Base-by-base conservation (phyloP, 192 early-diverging fungal species). In the Geranomyces michiganensis region DNA sequence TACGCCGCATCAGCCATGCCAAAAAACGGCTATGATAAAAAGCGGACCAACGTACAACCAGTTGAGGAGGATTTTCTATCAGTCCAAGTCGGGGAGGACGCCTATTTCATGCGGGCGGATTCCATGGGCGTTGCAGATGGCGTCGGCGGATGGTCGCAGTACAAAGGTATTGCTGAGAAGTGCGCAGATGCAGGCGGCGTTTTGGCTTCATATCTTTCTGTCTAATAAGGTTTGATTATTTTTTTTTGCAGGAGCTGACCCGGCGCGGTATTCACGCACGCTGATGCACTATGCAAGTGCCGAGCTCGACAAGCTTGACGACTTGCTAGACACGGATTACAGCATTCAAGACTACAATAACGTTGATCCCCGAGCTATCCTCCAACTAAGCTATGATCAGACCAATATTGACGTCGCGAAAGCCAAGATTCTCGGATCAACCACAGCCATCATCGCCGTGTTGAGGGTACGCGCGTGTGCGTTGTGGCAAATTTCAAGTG, bases 121-220 rank as follows among this genome's bases (percentile, higher is more conserved):
- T 87, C 92, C 1, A 71, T 99, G 22, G 95, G 96, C 19, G 94
- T 97, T 6, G 94, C 94, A 7, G 95, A 96, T 71, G 97, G 97
- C 5, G 95, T 99, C 12, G 95, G 97, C 31, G 95, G 95, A 29
- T 99, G 97, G 97, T 79, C 85, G 27, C 86, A 92, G 5, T 86
- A 86, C 44, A 79, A 81, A 76, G 80, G 82, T 65, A 67, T 9
- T 8, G 24, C 15, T 53, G n/a, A 53, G 36, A 41, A 41, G n/a
- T n/a, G n/a, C n/a, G n/a, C n/a, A n/a, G n/a, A n/a, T n/a, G n/a
- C 15, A 56, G 55, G 55, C 55, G 12, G 13, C 24, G 14, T 12
- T n/a, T 56, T 56, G 24, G 10, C 24, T 19, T 19, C 10, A 19
- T 47, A 47, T 47, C 46, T 14, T 19, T 47, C 46, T 19, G 46